Percentiles rank a stretch among this genome's conserved stretches.
Evolutionary conservation across 1,139 yeast species (phyloP).

Genomic region (Pichia sp.): DNA sequence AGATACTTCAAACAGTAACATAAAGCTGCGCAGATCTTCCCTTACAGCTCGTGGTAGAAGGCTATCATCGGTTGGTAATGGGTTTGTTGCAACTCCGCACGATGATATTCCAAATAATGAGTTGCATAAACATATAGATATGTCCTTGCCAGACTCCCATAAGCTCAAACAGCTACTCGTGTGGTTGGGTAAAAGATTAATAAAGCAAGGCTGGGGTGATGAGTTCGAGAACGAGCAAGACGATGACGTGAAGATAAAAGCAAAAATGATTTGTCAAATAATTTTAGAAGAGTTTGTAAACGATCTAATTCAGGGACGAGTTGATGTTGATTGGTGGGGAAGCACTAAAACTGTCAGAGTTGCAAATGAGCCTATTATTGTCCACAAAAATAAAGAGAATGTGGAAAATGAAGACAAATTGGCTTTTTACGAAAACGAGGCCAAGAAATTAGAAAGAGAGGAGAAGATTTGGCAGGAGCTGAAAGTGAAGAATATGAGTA

Average conservation of each 20-base stretch:
- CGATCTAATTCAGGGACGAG: conserved; percentile 55
- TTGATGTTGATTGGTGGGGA: conserved; percentile 67
- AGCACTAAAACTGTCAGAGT: conserved; percentile 9
- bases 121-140: conserved; percentile 60
- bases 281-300: conserved; percentile 61
- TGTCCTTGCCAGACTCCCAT: conserved; percentile 65
- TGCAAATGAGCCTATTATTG: conserved; percentile 25
- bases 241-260: conserved; percentile 22
- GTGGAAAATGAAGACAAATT: conserved; percentile 45
- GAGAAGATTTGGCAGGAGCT: conserved; percentile 28
- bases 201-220: conserved; percentile 6
- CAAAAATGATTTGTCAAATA: conserved; percentile 43
- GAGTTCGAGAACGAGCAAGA: conserved; percentile 13
- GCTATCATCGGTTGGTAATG: conserved; percentile 71
- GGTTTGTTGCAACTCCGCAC: conserved; percentile 66
- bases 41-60: conserved; percentile 62
- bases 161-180: conserved; percentile 64
- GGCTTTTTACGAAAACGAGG: conserved; percentile 42
- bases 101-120: conserved; percentile 53
- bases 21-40: conserved; percentile 41
- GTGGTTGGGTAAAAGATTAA: conserved; percentile 61
- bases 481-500: not conserved
- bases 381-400: conserved; percentile 57
- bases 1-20: not conserved
- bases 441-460: conserved; percentile 44